Evolutionary conservation across 805 yeast species (phyloP).

Genomic region (Saturnispora serradocipensis): DNA sequence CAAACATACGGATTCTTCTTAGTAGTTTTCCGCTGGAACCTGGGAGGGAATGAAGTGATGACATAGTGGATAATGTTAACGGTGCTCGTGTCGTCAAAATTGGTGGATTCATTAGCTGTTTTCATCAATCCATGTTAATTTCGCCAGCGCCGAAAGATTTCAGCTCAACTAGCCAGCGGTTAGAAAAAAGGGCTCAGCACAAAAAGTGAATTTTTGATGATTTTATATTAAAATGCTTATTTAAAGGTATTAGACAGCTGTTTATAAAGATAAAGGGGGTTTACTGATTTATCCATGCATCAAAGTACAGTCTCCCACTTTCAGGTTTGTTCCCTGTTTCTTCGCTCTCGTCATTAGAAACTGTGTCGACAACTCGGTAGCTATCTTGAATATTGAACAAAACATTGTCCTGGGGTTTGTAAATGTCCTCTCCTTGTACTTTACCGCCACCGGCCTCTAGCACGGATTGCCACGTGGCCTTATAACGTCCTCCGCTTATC

Average conservation of each 20-base stretch:
- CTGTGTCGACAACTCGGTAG: conserved; percentile 23
- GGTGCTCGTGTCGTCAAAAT: conserved; percentile 4
- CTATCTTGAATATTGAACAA: conserved; percentile 25
- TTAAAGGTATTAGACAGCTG: neutral
- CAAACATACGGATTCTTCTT: conserved; percentile 29
- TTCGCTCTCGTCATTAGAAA: conserved; percentile 1
- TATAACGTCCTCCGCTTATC: conserved; percentile 52
- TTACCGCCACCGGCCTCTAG: conserved; percentile 54
- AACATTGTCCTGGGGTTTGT: conserved; percentile 22
- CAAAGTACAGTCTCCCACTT: neutral
- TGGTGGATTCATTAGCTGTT: conserved; percentile 2
- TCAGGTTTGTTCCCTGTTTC: neutral
- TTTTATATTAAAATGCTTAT: neutral
- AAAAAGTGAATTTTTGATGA: neutral
- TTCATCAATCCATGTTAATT: neutral
- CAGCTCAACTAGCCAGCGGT: neutral
- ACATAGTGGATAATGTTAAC: conserved; percentile 26
- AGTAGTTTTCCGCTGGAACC: conserved; percentile 31
- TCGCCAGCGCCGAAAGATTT: neutral
- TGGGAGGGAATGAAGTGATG: conserved; percentile 25
- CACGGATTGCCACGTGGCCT: conserved; percentile 78
- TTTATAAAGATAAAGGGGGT: neutral
- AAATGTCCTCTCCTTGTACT: conserved; percentile 21
- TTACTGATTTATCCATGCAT: neutral
- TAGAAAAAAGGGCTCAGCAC: neutral